A percentile compares a stretch with the other conserved stretches of the same genome.
These are phyloP conservation scores for Penicillium corylophilum DNA, from an alignment of 2,329 filamentous ascomycete species.

Conservation along the genomic window DNA sequence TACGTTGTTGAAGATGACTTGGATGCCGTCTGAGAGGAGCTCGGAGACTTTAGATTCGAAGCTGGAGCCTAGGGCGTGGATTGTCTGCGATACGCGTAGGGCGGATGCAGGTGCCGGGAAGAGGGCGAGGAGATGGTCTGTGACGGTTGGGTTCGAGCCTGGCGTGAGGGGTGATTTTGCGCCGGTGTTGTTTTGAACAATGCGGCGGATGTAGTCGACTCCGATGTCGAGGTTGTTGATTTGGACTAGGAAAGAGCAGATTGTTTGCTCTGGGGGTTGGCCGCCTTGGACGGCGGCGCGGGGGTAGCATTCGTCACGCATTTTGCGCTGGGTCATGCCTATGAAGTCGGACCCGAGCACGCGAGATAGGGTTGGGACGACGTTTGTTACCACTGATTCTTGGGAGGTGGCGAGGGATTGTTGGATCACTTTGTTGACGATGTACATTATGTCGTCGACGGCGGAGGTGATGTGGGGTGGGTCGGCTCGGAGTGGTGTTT, in stretches of 20 bases:
- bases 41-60: slow-evolving; percentile 79
- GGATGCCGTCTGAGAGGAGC: slow-evolving; percentile 77
- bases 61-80: slow-evolving; percentile 66
- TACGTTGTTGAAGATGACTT: slow-evolving; percentile 83
- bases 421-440: slow-evolving; percentile 87
- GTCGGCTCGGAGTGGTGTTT: slow-evolving; percentile 69
- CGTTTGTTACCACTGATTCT: slow-evolving; percentile 70
- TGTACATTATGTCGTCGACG: slow-evolving; percentile 99
- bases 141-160: slow-evolving; percentile 19
- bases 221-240: slow-evolving; percentile 95
- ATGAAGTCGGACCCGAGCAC: slow-evolving; percentile 88
- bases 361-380: slow-evolving; percentile 74
- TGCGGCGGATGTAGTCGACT: slow-evolving; percentile 85
- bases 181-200: slow-evolving; percentile 68
- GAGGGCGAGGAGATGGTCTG: slow-evolving; percentile 54
- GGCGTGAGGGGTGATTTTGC: slow-evolving; percentile 22
- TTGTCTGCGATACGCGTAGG: slow-evolving; percentile 63
- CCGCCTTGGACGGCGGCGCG: slow-evolving; percentile 74
- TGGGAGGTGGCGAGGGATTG: slow-evolving; percentile 85
- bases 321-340: slow-evolving; percentile 95
- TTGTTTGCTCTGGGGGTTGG: slow-evolving; percentile 81
- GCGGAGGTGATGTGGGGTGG: slow-evolving; percentile 91
- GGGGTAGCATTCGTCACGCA: slow-evolving; percentile 94
- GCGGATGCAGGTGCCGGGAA: slow-evolving; percentile 83
- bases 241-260: slow-evolving; percentile 84